Base-by-base conservation (phyloP, 768 basidiomycete genomes). In the Boletales sp. region DNA sequence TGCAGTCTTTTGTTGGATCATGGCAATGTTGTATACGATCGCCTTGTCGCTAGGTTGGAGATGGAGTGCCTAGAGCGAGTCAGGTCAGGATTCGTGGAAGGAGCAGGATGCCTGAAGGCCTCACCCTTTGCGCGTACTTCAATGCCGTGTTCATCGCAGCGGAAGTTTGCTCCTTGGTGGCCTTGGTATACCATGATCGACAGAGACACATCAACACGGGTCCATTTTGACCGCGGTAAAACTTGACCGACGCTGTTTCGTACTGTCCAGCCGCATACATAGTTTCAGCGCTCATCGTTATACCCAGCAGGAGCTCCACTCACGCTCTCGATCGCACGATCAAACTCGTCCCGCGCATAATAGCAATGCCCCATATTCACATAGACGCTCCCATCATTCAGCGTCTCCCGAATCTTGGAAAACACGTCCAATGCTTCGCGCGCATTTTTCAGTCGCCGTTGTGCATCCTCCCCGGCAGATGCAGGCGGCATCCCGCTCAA, bases 331-430 rank as follows among this genome's bases (percentile, higher is more conserved):
- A 98, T 94, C 1, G 96, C 95, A 43, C 90, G 79, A 56, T 98
- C 95, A 64, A 86, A 96, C 65, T 99, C 95, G 51, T 96, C 95
- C 44, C 91, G 78, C 17, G 83, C 80, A 62, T 91, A 95, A 65
- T 94, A 89, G 60, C 94, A 96, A 61, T 98, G 96, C 0, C 94
- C 96, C 76, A 97, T 94, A 66, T 99, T 99, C 62, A 91, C 75
- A 62, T 94, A 93, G 5, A 96, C 93, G 51, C 88, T 88, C 8
- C 90, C 91, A 38, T 83, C 81, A 50, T 82, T 80, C 46, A 93
- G 70, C 2, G 84, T 86, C 71, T 98, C 96, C 48, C 92, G 79
- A 45, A 98, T 86, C 69, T 95, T 92, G 3, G 84, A 86, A 61
- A 99, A 92, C 33, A 95, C 79, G 42, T 87, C 85, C 39, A 99